Evolutionary conservation across 1,139 yeast species (phyloP), one percentile per base, ranked within the genome.

Genomic region (Saccharomyces hybrid): DNA sequence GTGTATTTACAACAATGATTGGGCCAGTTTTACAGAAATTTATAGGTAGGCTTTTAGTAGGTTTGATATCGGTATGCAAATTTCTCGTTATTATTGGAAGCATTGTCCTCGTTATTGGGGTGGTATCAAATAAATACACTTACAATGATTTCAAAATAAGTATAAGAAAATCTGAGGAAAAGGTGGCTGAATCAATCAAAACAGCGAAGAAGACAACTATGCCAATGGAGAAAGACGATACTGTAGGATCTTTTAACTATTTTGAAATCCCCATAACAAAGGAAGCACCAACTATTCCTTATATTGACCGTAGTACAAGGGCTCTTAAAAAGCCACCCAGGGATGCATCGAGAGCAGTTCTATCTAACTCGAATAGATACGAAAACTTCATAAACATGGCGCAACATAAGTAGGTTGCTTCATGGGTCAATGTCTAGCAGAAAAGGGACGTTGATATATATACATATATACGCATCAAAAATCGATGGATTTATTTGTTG

Each of bases 251-350:
- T 7, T 57, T 61, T 31, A 62, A 60, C 31, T 62, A 63, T 55
- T 64, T 62, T 46, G 60, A 63, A 28, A 64, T 64, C 11, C 65
- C 68, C 12, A 56, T 64, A 16, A 60, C 12, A 58, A 57, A 21
- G 44, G 59, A 38, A 24, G 44, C 14, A 9, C 24, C 21, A 9
- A 38, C 24, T 3, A 38, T 38, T 38, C 21, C 44, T 38, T 38
- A 38, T 46, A n/a, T 14, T 46, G 12, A 24, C 11, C 1, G 11
- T 26, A 5, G 8, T n/a, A 21, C 31, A 5, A 14, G 12, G 12
- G 5, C 12, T 4, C 48, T 27, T 7, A 46, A 12, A n/a, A 27
- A 24, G 9, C 31, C 48, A 46, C 19, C 31, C 11, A 26, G 12
- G 4, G 48, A 5, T 8, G 31, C 31, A 21, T 26, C 31, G 6